A percentile compares a stretch with the other conserved stretches of the same genome.
Conservation (phyloP, 805 yeast genomes). For the Nakazawaea anatomiae region DNA sequence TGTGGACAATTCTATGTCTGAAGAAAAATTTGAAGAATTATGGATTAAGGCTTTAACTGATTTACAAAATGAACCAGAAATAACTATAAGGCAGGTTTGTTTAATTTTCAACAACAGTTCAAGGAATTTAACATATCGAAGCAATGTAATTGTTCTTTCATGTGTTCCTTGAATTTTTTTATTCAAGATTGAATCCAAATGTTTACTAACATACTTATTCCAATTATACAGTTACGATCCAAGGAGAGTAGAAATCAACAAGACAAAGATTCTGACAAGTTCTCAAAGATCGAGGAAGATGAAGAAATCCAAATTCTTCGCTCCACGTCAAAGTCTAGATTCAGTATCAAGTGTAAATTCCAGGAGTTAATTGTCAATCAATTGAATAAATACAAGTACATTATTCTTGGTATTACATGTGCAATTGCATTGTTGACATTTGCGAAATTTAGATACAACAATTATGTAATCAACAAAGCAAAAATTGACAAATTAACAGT, state of each 20-base stretch:
- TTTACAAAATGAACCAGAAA: constrained; percentile 60
- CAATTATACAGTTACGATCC: constrained; percentile 17
- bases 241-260: constrained; percentile 14
- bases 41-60: constrained; percentile 64
- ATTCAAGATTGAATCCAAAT: not conserved
- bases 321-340: constrained; percentile 64
- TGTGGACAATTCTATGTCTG: constrained; percentile 40
- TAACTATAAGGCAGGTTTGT: constrained; percentile 73
- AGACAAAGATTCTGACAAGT: constrained; percentile 23
- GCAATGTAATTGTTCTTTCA: constrained; percentile 1
- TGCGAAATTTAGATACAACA: constrained; percentile 28
- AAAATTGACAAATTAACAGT: constrained; percentile 39
- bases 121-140: not conserved
- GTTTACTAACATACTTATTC: constrained; percentile 4
- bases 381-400: constrained; percentile 1
- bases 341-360: constrained; percentile 50
- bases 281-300: constrained; percentile 15
- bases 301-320: constrained; percentile 48
- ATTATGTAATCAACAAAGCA: constrained; percentile 30
- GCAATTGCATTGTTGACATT: not conserved
- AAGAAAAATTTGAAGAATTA: constrained; percentile 66
- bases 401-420: not conserved
- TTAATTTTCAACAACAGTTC: constrained; percentile 10
- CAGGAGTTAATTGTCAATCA: constrained; percentile 42
- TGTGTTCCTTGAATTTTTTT: not conserved